phyloP scores from a whole-genome alignment of 2,329 filamentous ascomycete genomes.

The Neurospora sp. region DNA sequence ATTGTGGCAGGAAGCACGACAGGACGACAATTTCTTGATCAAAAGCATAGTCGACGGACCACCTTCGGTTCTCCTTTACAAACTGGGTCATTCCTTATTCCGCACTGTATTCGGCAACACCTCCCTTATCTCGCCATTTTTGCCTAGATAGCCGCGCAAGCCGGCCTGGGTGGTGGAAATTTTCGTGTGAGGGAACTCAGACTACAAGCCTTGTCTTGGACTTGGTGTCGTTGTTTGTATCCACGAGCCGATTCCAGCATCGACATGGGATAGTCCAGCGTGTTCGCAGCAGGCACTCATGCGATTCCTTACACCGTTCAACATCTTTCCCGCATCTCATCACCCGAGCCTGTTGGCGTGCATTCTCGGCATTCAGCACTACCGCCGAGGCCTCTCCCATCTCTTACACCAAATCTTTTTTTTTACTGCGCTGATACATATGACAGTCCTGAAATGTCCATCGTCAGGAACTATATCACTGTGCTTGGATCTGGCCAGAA shows the following conservation, averaged over 20 bases:
- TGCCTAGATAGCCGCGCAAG: neutral
- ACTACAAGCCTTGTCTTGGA: neutral
- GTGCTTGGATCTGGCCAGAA: neutral
- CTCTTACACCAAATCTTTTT: neutral
- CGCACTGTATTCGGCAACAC: conserved; percentile 13
- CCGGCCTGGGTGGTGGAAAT: neutral
- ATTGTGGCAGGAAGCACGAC: conserved; percentile 35
- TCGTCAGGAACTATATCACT: neutral
- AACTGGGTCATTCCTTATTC: conserved; percentile 28
- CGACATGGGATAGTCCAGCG: neutral
- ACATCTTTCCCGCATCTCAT: neutral
- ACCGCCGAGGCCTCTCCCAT: neutral
- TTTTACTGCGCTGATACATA: neutral
- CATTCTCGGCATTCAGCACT: neutral
- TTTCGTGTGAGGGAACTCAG: neutral
- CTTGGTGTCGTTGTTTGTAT: neutral
- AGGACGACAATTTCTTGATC: conserved; percentile 27
- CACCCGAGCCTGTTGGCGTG: neutral
- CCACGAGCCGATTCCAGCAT: neutral
- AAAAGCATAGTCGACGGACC: conserved; percentile 26
- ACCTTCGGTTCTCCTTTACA: conserved; percentile 21
- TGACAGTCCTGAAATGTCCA: neutral
- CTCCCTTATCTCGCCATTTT: neutral
- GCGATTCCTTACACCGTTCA: neutral
- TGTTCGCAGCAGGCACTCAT: neutral